phyloP scores from a whole-genome alignment of 495 filamentous ascomycete species.

The Penicillium coffeae region DNA sequence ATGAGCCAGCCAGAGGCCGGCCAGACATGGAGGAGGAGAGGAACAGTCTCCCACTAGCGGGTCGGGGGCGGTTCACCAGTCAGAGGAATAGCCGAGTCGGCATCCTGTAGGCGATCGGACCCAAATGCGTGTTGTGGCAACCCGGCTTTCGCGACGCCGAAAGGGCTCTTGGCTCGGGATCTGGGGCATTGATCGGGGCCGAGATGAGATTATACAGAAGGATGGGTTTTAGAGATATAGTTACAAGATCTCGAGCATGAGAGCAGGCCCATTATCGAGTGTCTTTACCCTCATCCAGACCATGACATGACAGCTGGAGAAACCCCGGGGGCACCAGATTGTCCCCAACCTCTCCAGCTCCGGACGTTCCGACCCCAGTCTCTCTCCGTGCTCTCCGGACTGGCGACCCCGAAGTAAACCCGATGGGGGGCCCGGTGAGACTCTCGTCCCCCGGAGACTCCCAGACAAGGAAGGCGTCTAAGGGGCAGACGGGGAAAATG shows the following conservation, averaged over 20 bases:
- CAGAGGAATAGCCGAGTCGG: constrained; percentile 14
- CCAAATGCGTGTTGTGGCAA: constrained; percentile 12
- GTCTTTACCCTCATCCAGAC: too few relatives aligned
- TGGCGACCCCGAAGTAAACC: constrained; percentile 12
- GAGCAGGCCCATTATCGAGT: too few relatives aligned
- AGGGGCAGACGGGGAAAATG: constrained; percentile 19
- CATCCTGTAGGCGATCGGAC: constrained; percentile 9
- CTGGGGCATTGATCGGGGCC: constrained; percentile 1
- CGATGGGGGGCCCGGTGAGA: constrained; percentile 21
- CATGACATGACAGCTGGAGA: too few relatives aligned
- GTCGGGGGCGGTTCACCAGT: constrained; percentile 22
- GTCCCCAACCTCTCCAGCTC: too few relatives aligned
- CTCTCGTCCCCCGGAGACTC: constrained; percentile 1
- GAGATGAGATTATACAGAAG: too few relatives aligned
- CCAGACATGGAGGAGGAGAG: too few relatives aligned
- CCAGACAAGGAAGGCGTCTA: constrained; percentile 1
- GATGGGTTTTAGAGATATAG: too few relatives aligned
- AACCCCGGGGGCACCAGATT: too few relatives aligned
- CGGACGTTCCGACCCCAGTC: constrained; percentile 20
- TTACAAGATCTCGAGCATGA: too few relatives aligned
- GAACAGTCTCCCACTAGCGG: constrained; percentile 6
- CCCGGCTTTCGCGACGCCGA: constrained; percentile 10
- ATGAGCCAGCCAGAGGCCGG: constrained; percentile 21
- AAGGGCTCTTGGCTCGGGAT: constrained; percentile 16
- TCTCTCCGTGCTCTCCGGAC: constrained; percentile 19